These are phyloP conservation scores for Penicillium verrucosum DNA, from an alignment of 2,329 filamentous ascomycete species.

Conservation along the genomic window DNA sequence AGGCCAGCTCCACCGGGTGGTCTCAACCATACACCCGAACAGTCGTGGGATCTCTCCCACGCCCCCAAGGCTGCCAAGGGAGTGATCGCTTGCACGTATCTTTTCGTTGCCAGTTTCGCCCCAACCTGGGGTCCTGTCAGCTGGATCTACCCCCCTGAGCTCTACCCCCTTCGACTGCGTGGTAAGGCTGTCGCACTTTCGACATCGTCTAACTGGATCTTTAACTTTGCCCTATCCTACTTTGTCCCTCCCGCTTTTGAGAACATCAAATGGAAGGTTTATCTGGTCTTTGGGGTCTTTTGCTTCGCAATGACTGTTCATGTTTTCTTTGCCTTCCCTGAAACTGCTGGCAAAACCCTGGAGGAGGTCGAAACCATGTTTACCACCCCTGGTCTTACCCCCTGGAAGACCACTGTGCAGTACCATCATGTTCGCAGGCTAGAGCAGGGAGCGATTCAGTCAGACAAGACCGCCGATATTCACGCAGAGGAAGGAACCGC, in stretches of 20 bases:
- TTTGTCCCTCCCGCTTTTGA: slow-evolving; percentile 58
- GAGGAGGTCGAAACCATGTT: slow-evolving; percentile 77
- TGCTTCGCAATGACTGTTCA: slow-evolving; percentile 65
- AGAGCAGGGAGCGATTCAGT: slow-evolving; percentile 14
- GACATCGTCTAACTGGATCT: slow-evolving; percentile 62
- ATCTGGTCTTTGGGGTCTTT: slow-evolving; percentile 72
- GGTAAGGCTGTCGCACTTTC: slow-evolving; percentile 62
- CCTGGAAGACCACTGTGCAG: slow-evolving; percentile 20
- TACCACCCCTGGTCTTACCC: slow-evolving; percentile 30
- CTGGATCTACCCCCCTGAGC: slow-evolving; percentile 60
- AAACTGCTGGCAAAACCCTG: slow-evolving; percentile 61
- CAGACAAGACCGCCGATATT: slow-evolving; percentile 13
- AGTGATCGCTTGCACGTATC: slow-evolving; percentile 68
- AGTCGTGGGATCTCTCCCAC: slow-evolving; percentile 38
- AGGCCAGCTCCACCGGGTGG: slow-evolving; percentile 42
- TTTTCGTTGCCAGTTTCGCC: slow-evolving; percentile 69
- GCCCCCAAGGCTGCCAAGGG: slow-evolving; percentile 57
- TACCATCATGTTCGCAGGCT: slow-evolving; percentile 18
- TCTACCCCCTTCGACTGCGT: slow-evolving; percentile 61
- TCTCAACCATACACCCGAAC: slow-evolving; percentile 31
- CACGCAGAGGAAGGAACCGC: slow-evolving; percentile 10
- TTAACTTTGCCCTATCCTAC: slow-evolving; percentile 55
- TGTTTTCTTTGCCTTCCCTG: slow-evolving; percentile 52
- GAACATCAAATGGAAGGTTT: slow-evolving; percentile 58
- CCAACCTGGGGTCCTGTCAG: slow-evolving; percentile 61